Evolutionary conservation across 23 red algal species (phyloP), one percentile per base, ranked within the genome.

Genomic region (Gracilaria caudata): DNA sequence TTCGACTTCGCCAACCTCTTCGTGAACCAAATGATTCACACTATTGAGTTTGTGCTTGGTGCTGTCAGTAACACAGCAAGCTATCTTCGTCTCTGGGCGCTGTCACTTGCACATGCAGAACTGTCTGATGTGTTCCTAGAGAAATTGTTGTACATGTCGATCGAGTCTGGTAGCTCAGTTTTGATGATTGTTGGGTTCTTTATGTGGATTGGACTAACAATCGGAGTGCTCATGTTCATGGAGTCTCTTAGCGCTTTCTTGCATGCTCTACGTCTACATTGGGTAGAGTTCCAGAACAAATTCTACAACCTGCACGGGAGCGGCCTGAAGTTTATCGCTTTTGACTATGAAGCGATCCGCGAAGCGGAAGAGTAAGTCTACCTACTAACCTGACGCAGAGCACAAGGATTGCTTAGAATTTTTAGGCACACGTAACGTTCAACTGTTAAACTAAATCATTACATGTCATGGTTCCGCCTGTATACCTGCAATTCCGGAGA

Each of bases 1-100:
- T 92, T 92, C 65, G 81, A 92, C 64, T 94, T 98, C 68, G 92
- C 77, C 12, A 93, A 98, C 16, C 61, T 94, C 33, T 93, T 98
- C 78, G 92, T 98, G 28, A 88, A 94, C 73, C 86, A 98, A 68
- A 94, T 98, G 87, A 98, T 98, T 80, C 96, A 98, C 53, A 98
- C 96, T 17, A 94, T 98, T 37, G 96, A 98, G 84, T 98, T 98
- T 88, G 96, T 98, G 33, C 89, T 98, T 26, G 96, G 96, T 46
- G 92, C 92, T 23, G 91, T 98, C 39, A 92, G 86, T 64, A 98
- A 98, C 89, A 98, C 96, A 0, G 96, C 96, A 51, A 94, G 90
- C 63, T 98, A 98, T 68, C 68, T 98, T 34, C 96, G 96, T 43
- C 51, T 98, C 43, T 98, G 96, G 96, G 96, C 96, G 76, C 59